Evolutionary conservation across 441 rosid genomes (phyloP).

Genomic region (Populus trichocarpa): DNA sequence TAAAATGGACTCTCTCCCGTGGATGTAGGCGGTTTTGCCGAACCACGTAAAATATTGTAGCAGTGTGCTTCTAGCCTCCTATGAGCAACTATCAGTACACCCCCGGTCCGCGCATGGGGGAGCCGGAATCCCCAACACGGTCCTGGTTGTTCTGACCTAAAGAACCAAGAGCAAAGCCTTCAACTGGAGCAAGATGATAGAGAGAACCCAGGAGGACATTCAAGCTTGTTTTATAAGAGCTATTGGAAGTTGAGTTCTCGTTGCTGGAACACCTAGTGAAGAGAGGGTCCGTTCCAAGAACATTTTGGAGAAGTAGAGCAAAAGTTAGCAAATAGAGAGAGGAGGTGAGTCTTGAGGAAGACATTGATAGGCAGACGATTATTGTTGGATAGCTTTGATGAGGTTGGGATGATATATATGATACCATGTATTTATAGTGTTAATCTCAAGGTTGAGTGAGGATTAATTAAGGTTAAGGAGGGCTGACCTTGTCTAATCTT

Average conservation of each 20-base stretch:
- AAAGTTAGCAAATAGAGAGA: neutral
- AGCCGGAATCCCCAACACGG: too few relatives aligned
- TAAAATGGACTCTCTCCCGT: too few relatives aligned
- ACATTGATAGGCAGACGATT: neutral
- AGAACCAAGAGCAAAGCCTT: constrained; percentile 23
- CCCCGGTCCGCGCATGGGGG: too few relatives aligned
- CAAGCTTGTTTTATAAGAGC: constrained; percentile 22
- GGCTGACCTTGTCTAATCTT: neutral
- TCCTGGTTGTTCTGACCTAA: constrained; percentile 16
- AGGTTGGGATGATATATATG: neutral
- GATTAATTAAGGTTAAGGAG: neutral
- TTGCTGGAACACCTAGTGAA: constrained; percentile 19
- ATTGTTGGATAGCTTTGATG: neutral
- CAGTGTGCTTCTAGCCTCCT: too few relatives aligned
- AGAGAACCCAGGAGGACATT: constrained; percentile 16
- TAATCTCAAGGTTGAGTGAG: neutral
- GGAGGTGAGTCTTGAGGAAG: neutral
- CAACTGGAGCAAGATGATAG: constrained; percentile 12
- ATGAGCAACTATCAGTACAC: too few relatives aligned
- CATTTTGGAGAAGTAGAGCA: neutral
- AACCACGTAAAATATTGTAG: too few relatives aligned
- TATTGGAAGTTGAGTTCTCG: constrained; percentile 18
- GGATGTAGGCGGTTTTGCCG: too few relatives aligned
- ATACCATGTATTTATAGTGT: constrained; percentile 15
- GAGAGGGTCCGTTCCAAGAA: constrained; percentile 18